Conservation (phyloP, 106 monocot genomes). For the Hemerocallis citrina region DNA sequence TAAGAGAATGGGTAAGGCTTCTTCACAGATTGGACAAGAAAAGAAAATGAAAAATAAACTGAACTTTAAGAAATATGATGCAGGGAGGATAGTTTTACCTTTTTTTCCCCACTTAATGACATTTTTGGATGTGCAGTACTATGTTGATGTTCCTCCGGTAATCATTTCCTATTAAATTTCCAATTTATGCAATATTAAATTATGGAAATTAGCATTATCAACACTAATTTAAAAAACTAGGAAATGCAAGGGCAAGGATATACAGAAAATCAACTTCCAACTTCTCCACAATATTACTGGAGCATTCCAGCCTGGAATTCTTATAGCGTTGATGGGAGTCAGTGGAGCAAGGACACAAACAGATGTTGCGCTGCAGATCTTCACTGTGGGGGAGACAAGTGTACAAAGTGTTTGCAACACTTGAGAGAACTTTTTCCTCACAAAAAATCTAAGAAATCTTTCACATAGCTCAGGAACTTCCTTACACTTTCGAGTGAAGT, state of each 20-base stretch:
- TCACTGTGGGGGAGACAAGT: too few relatives aligned
- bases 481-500: too few relatives aligned
- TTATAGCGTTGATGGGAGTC: constrained; percentile 68
- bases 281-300: constrained; percentile 61
- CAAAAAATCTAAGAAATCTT: too few relatives aligned
- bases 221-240: constrained; percentile 22
- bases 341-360: constrained; percentile 76
- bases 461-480: too few relatives aligned
- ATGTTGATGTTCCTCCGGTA: constrained; percentile 67
- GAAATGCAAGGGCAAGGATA: constrained; percentile 63
- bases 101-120: constrained; percentile 52
- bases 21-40: too few relatives aligned
- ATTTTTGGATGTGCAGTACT: constrained; percentile 57
- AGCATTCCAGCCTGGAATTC: constrained; percentile 51
- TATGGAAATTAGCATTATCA: too few relatives aligned
- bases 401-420: too few relatives aligned
- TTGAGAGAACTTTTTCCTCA: too few relatives aligned
- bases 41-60: background rate
- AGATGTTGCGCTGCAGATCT: too few relatives aligned
- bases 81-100: constrained; percentile 60
- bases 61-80: background rate
- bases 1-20: constrained; percentile 23
- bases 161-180: background rate
- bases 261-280: constrained; percentile 38
- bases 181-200: background rate